These are phyloP conservation scores for Naganishia randhawae DNA, from an alignment of 768 basidiomycete genomes.

Conservation along the genomic window DNA sequence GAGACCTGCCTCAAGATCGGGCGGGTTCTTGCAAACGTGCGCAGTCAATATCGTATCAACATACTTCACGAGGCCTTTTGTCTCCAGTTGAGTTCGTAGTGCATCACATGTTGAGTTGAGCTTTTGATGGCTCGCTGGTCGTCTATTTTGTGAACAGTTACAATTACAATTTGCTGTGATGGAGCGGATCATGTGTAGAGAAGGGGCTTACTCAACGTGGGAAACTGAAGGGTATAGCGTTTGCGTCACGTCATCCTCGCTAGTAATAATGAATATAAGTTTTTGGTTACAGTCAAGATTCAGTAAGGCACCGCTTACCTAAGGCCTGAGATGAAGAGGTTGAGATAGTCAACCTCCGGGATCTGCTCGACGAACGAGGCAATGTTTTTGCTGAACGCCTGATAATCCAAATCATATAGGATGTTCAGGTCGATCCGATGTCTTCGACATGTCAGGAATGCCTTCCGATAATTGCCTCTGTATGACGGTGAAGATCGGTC, in stretches of 20 bases:
- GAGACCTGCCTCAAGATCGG: constrained; percentile 83
- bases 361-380: constrained; percentile 75
- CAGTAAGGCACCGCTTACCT: constrained; percentile 57
- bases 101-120: constrained; percentile 72
- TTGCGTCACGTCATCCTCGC: constrained; percentile 45
- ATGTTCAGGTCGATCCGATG: constrained; percentile 88
- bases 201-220: background rate
- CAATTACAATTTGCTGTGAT: no score
- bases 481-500: constrained; percentile 19
- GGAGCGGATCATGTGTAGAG: no score
- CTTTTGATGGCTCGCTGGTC: constrained; percentile 44
- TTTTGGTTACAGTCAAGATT: background rate
- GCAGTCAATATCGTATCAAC: constrained; percentile 88
- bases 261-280: constrained; percentile 13
- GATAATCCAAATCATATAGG: constrained; percentile 76
- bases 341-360: constrained; percentile 83
- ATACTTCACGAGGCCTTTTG: constrained; percentile 66
- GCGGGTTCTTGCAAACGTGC: constrained; percentile 83
- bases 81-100: constrained; percentile 68
- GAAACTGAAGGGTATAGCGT: constrained; percentile 40
- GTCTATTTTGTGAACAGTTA: constrained; percentile 2
- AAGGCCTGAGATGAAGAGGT: constrained; percentile 79
- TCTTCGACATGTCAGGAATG: constrained; percentile 84
- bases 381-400: constrained; percentile 63
- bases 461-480: constrained; percentile 76